phyloP scores from a whole-genome alignment of 345 rosid species.

The Lepidium africanum region DNA sequence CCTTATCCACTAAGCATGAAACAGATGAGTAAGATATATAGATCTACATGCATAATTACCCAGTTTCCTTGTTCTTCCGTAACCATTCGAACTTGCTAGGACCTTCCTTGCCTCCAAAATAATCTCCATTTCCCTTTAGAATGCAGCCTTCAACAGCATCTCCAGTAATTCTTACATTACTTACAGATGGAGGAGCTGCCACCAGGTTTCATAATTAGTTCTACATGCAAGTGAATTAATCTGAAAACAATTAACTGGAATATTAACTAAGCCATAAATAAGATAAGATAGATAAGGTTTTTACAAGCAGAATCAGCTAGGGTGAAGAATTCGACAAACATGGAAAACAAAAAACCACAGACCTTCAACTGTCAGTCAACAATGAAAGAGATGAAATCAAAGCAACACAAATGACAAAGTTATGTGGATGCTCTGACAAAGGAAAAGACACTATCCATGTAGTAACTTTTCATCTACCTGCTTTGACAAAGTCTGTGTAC shows the following conservation, averaged over 20 bases:
- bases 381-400: constrained; percentile 5
- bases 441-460: neutral
- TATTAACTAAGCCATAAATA: neutral
- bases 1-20: neutral
- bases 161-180: constrained; percentile 68
- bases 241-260: neutral
- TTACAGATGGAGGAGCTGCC: constrained; percentile 90
- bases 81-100: constrained; percentile 98
- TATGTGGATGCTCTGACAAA: neutral
- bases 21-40: neutral
- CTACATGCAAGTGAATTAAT: neutral
- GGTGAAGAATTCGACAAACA: neutral
- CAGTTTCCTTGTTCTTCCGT: constrained; percentile 61
- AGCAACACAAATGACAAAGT: neutral
- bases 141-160: constrained; percentile 71
- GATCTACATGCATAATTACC: constrained; percentile 37
- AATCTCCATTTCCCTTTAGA: constrained; percentile 74
- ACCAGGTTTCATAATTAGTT: constrained; percentile 24
- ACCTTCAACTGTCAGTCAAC: neutral
- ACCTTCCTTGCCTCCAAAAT: constrained; percentile 98
- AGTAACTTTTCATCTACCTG: constrained; percentile 39
- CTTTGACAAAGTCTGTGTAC: constrained; percentile 91
- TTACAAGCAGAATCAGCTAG: neutral
- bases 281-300: neutral
- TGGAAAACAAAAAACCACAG: constrained; percentile 2